Evolutionary conservation across 2,329 filamentous ascomycete genomes (phyloP).

Genomic region (Trichocomaceae sp.): DNA sequence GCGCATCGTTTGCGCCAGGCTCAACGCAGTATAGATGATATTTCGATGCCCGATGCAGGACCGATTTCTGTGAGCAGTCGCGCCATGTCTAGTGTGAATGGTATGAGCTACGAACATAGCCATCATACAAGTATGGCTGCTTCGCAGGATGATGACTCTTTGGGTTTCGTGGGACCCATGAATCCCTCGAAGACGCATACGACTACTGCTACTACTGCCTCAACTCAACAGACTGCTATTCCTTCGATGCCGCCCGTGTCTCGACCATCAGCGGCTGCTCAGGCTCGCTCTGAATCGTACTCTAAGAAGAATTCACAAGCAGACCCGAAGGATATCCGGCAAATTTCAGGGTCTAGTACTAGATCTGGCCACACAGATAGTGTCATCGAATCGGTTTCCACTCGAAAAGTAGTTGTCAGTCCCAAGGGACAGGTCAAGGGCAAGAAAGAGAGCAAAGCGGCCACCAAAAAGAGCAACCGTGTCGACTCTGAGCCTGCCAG

Average conservation of each 20-base stretch:
- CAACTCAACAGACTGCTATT: constrained; percentile 27
- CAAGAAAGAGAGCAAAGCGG: constrained; percentile 26
- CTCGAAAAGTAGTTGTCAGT: constrained; percentile 25
- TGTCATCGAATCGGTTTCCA: constrained; percentile 17
- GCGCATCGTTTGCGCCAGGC: constrained; percentile 25
- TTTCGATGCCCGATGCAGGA: constrained; percentile 43
- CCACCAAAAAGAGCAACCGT: constrained; percentile 17
- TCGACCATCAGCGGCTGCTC: constrained; percentile 25
- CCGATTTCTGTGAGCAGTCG: constrained; percentile 37
- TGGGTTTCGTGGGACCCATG: constrained; percentile 32
- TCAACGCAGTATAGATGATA: constrained; percentile 38
- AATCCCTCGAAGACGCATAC: constrained; percentile 28
- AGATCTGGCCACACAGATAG: constrained; percentile 19
- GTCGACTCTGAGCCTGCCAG: constrained; percentile 16
- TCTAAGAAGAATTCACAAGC: constrained; percentile 13
- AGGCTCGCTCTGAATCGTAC: constrained; percentile 24
- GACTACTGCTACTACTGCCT: constrained; percentile 26
- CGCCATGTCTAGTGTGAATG: constrained; percentile 36
- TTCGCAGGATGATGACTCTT: constrained; percentile 32
- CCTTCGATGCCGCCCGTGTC: constrained; percentile 18
- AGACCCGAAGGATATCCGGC: constrained; percentile 16
- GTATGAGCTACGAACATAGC: constrained; percentile 37
- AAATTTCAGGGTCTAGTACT: constrained; percentile 27
- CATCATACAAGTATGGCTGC: constrained; percentile 31
- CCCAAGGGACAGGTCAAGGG: constrained; percentile 28